A percentile compares a stretch with the other conserved stretches of the same genome.
Evolutionary conservation across 495 filamentous ascomycete genomes (phyloP).

Genomic region (Hypoxylon perforatum): DNA sequence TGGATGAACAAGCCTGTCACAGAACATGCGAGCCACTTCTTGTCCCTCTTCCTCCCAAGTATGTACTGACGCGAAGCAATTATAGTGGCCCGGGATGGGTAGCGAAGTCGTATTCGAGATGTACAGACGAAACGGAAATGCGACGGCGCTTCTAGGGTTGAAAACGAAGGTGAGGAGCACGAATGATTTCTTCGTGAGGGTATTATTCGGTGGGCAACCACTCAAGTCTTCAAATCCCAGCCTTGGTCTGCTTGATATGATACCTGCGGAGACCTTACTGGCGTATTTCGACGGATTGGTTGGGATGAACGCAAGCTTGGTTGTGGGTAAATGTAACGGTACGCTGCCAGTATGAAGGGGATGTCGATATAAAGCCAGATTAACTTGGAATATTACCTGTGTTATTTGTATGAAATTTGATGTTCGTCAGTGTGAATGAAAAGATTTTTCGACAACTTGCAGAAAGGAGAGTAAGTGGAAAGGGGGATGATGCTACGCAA

Average conservation of each 20-base stretch:
- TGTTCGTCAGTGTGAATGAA: neutral
- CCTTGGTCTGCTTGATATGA: slow-evolving; percentile 70
- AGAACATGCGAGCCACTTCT: neutral
- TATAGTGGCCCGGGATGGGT: slow-evolving; percentile 76
- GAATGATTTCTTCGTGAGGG: slow-evolving; percentile 60
- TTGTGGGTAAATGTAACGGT: slow-evolving; percentile 48
- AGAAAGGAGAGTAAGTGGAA: neutral
- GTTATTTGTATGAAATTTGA: neutral
- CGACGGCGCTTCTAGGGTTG: slow-evolving; percentile 22
- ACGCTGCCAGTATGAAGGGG: slow-evolving; percentile 29
- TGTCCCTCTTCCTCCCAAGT: neutral
- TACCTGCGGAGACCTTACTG: slow-evolving; percentile 66
- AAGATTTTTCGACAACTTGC: neutral
- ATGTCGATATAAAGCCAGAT: neutral
- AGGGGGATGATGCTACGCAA: neutral
- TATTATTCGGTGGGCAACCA: slow-evolving; percentile 72
- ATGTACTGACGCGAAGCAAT: slow-evolving; percentile 9
- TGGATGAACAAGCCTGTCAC: neutral
- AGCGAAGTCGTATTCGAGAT: slow-evolving; percentile 76
- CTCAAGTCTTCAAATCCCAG: slow-evolving; percentile 67
- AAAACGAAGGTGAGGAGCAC: slow-evolving; percentile 30
- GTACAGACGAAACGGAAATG: slow-evolving; percentile 50
- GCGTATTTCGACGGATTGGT: slow-evolving; percentile 73
- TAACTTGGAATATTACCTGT: neutral
- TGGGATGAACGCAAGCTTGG: slow-evolving; percentile 60